Percentiles rank a stretch among this genome's conserved stretches.
Conservation (phyloP, 2,329 filamentous ascomycete species). For the Ophidiomyces ophidiicola region DNA sequence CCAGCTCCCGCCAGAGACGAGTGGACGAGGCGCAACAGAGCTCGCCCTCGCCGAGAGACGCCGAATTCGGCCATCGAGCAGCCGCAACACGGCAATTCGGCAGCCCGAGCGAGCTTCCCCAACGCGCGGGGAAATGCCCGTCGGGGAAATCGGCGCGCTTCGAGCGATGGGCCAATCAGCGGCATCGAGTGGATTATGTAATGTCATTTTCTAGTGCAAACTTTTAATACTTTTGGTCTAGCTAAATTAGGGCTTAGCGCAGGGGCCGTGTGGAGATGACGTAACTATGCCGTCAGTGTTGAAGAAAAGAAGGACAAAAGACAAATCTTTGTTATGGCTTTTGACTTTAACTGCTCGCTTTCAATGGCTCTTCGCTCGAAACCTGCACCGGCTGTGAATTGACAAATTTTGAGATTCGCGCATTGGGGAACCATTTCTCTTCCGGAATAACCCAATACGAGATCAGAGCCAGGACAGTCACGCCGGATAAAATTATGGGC, state of each 20-base stretch:
- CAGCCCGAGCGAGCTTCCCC: no score
- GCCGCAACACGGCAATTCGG: no score
- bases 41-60: no score
- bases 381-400: conserved; percentile 16
- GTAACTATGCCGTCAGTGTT: no score
- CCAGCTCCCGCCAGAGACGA: no score
- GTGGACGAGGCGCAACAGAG: no score
- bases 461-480: conserved; percentile 39
- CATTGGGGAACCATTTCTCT: conserved; percentile 36
- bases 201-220: neutral
- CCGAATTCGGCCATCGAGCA: no score
- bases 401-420: conserved; percentile 35
- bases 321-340: no score
- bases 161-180: conserved; percentile 6
- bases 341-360: neutral
- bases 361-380: neutral
- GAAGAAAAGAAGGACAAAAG: no score
- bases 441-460: conserved; percentile 41
- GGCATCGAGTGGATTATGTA: neutral
- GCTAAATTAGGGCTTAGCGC: neutral
- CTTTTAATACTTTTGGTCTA: neutral
- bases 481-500: conserved; percentile 40
- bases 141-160: no score
- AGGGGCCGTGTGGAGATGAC: no score
- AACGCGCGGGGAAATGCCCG: no score